These are phyloP conservation scores for Porogramme epimiltina DNA, from an alignment of 1,284 basidiomycete species.

Conservation along the genomic window DNA sequence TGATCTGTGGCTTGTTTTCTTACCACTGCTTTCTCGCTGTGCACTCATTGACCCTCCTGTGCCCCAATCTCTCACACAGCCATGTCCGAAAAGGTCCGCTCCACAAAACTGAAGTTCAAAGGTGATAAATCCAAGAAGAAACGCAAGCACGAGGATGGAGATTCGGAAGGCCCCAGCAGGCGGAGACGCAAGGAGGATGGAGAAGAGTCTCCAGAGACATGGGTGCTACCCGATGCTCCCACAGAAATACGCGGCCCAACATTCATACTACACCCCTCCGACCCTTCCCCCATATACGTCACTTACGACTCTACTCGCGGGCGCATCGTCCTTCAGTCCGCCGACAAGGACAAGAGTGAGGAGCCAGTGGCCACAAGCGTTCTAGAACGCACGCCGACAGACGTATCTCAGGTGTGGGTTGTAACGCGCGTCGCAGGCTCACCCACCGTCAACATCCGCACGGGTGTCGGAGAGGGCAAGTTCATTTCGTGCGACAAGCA, in stretches of 20 bases:
- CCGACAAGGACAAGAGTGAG: slow-evolving; percentile 63
- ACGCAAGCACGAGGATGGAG: slow-evolving; percentile 64
- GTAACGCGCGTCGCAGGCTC: slow-evolving; percentile 80
- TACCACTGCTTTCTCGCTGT: not conserved
- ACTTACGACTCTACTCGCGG: slow-evolving; percentile 80
- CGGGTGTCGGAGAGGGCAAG: slow-evolving; percentile 83
- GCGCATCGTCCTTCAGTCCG: slow-evolving; percentile 59
- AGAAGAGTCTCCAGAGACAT: slow-evolving; percentile 68
- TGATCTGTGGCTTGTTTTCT: not conserved
- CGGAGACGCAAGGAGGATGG: slow-evolving; percentile 52
- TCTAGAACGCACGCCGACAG: slow-evolving; percentile 69
- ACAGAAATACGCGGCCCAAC: slow-evolving; percentile 81
- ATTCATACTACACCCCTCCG: slow-evolving; percentile 79
- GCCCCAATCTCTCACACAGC: not conserved
- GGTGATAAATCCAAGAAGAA: slow-evolving; percentile 85
- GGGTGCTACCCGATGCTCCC: slow-evolving; percentile 75
- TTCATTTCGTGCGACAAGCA: slow-evolving; percentile 85
- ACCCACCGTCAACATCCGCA: slow-evolving; percentile 78
- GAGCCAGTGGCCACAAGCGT: slow-evolving; percentile 39
- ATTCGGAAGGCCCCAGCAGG: too few relatives aligned
- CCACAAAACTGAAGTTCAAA: slow-evolving; percentile 83
- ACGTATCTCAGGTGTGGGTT: slow-evolving; percentile 89
- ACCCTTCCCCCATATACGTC: slow-evolving; percentile 71
- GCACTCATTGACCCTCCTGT: not conserved
- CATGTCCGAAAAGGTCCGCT: slow-evolving; percentile 53